Conservation (phyloP, 1,139 yeast species). For the Saccharomyces hybrid region DNA sequence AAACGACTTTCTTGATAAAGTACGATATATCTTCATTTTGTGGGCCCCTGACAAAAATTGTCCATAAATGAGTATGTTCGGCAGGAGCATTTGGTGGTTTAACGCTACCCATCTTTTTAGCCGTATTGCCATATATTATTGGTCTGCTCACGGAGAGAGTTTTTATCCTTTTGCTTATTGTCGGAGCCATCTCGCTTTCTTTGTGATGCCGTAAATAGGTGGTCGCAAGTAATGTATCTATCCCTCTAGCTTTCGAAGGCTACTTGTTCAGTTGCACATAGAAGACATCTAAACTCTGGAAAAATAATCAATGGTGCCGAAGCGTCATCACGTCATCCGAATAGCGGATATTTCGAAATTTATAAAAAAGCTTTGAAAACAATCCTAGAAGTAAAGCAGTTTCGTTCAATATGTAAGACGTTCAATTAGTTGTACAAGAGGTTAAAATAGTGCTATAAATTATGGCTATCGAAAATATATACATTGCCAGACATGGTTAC, state of each 20-base stretch:
- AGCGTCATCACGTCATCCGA: not conserved
- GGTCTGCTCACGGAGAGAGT: conserved; percentile 81
- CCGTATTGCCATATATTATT: conserved; percentile 78
- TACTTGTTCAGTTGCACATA: not conserved
- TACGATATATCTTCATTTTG: conserved; percentile 75
- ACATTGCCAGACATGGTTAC: conserved; percentile 55
- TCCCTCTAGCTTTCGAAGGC: not conserved
- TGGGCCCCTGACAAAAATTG: conserved; percentile 84
- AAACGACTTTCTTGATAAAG: conserved; percentile 81
- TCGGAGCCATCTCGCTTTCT: conserved; percentile 18
- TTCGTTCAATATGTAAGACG: not conserved
- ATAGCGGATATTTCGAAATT: not conserved
- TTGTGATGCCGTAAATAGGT: conserved; percentile 13
- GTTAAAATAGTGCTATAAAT: not conserved
- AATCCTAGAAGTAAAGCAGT: not conserved
- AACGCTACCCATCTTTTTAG: conserved; percentile 59
- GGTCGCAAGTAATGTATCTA: not conserved
- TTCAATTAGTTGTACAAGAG: not conserved
- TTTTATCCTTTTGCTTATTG: conserved; percentile 33
- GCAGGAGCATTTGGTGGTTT: conserved; percentile 67
- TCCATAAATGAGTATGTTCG: conserved; percentile 96
- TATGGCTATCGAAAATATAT: conserved; percentile 32
- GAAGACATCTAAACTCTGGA: not conserved
- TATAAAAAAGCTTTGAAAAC: not conserved
- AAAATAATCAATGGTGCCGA: not conserved